Evolutionary conservation across 2,329 filamentous ascomycete genomes (phyloP).

Genomic region (Triangularia setosa): DNA sequence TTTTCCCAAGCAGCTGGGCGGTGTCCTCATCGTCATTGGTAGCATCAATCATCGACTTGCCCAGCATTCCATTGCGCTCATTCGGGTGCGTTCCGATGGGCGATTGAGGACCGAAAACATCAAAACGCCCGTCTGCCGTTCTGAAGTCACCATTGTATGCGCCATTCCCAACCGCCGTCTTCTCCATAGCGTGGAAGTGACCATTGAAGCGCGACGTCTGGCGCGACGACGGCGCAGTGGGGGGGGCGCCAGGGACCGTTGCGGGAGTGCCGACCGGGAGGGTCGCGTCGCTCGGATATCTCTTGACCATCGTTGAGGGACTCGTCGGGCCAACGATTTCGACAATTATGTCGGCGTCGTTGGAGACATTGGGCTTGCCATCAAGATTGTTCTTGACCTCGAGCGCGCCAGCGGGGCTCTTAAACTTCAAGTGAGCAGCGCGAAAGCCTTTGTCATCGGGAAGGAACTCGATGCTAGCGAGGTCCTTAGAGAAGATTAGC

Average conservation of each 20-base stretch:
- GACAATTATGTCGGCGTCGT: slow-evolving; percentile 51
- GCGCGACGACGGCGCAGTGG: slow-evolving; percentile 44
- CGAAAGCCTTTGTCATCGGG: slow-evolving; percentile 48
- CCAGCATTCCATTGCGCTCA: slow-evolving; percentile 57
- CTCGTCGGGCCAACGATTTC: slow-evolving; percentile 50
- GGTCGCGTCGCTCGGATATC: slow-evolving; percentile 49
- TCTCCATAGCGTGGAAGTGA: slow-evolving; percentile 59
- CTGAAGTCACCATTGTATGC: slow-evolving; percentile 49
- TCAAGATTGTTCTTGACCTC: slow-evolving; percentile 57
- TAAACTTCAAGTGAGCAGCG: slow-evolving; percentile 53
- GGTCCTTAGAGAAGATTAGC: slow-evolving; percentile 56
- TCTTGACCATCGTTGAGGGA: slow-evolving; percentile 37
- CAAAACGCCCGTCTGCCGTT: slow-evolving; percentile 55
- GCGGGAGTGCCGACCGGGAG: slow-evolving; percentile 38
- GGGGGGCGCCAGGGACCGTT: slow-evolving; percentile 39
- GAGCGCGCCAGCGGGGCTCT: slow-evolving; percentile 47
- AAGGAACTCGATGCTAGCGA: slow-evolving; percentile 49
- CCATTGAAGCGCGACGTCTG: slow-evolving; percentile 59
- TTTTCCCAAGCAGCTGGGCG: slow-evolving; percentile 64
- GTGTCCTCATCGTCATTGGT: slow-evolving; percentile 66
- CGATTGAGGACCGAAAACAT: slow-evolving; percentile 68
- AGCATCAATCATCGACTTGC: slow-evolving; percentile 68
- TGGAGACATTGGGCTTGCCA: slow-evolving; percentile 49
- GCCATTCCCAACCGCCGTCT: slow-evolving; percentile 56
- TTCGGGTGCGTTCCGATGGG: slow-evolving; percentile 67